Conservation (phyloP, 1,284 basidiomycete species). For the Trichosporon sp. region DNA sequence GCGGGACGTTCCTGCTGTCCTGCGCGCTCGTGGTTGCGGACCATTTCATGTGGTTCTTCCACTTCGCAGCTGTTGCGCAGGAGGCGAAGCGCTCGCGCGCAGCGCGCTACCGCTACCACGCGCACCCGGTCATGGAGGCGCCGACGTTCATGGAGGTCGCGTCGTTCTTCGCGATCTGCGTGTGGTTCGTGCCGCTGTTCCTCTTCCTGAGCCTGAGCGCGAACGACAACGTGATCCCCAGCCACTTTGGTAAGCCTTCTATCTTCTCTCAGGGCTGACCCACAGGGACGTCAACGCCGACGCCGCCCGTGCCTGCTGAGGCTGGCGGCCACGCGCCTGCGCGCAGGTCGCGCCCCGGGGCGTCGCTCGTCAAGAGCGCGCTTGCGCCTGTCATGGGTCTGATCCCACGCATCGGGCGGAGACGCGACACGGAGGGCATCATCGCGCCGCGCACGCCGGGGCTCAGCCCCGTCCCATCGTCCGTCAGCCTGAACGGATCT, state of each 20-base stretch:
- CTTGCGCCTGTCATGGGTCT: constrained; percentile 51
- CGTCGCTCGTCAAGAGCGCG: constrained; percentile 63
- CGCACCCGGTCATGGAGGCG: background rate
- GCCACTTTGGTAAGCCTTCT: constrained; percentile 45
- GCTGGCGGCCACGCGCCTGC: background rate
- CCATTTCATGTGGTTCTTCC: constrained; percentile 92
- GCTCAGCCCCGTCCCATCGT: constrained; percentile 32
- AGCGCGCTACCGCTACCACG: constrained; percentile 48
- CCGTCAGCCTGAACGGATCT: background rate
- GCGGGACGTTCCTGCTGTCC: constrained; percentile 72
- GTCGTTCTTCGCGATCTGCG: constrained; percentile 53
- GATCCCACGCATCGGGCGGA: constrained; percentile 38
- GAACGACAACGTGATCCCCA: constrained; percentile 86
- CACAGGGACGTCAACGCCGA: constrained; percentile 56
- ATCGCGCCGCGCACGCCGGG: constrained; percentile 57
- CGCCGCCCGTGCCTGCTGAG: constrained; percentile 34
- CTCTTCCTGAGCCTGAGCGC: constrained; percentile 89
- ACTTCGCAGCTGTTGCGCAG: constrained; percentile 68
- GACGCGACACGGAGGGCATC: constrained; percentile 54
- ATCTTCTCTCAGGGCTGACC: constrained; percentile 86
- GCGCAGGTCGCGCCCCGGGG: constrained; percentile 35
- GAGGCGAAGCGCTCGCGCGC: constrained; percentile 49
- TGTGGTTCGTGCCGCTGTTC: constrained; percentile 87
- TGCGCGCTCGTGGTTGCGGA: constrained; percentile 76
- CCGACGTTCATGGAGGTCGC: constrained; percentile 21